Evolutionary conservation across 106 monocot genomes (phyloP).

Genomic region (Dioscorea dumetorum): DNA sequence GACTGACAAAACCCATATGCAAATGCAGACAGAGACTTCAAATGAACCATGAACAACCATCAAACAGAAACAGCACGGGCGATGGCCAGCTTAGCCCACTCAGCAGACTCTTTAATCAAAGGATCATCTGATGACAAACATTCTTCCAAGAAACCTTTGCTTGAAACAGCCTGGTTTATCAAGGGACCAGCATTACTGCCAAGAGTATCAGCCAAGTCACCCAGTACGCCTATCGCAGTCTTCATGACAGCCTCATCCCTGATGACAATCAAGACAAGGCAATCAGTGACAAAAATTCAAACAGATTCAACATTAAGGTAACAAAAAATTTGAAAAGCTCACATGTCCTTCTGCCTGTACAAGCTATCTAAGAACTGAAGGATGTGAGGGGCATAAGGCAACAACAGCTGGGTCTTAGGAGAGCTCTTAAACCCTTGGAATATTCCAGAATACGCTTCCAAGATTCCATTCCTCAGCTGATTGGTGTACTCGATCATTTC

Average conservation of each 20-base stretch:
- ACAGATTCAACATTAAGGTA: neutral
- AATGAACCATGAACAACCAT: conserved; percentile 2
- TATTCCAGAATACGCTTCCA: conserved; percentile 41
- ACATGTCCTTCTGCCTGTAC: conserved; percentile 39
- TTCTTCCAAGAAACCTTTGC: conserved; percentile 33
- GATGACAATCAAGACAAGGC: neutral
- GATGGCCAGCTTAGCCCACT: conserved; percentile 40
- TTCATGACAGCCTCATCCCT: conserved; percentile 36
- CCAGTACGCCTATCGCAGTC: conserved; percentile 38
- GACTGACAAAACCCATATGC: conserved; percentile 24
- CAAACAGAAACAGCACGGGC: conserved; percentile 27
- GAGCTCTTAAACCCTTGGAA: conserved; percentile 44
- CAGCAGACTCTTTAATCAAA: conserved; percentile 35
- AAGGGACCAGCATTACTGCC: conserved; percentile 29
- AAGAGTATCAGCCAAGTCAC: conserved; percentile 37
- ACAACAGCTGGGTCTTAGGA: conserved; percentile 19
- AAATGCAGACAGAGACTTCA: conserved; percentile 2
- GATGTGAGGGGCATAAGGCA: conserved; percentile 29
- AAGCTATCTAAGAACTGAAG: conserved; percentile 32
- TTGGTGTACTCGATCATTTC: conserved; percentile 40
- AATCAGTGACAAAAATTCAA: neutral
- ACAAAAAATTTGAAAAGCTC: conserved; percentile 10
- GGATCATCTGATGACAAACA: conserved; percentile 40
- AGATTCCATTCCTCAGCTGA: conserved; percentile 31
- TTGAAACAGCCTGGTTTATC: conserved; percentile 28